Base-by-base conservation (phyloP, 257 asterid genomes). In the Gentiana straminea region DNA sequence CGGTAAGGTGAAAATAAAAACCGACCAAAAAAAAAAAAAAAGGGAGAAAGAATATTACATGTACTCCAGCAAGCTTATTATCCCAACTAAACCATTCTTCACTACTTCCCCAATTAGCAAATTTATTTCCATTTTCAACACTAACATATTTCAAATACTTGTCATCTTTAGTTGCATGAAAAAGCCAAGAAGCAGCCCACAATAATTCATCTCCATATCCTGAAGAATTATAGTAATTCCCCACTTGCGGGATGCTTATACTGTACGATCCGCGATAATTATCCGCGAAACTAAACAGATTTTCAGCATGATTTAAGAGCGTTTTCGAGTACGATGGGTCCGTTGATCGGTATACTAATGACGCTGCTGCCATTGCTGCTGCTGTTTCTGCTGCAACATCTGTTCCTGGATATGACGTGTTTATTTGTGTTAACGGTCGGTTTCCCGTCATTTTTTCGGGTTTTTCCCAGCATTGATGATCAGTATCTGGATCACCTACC, bases 171-270 rank as follows among this genome's bases (percentile, higher is more conserved):
- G 85, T 77, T 0, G 90, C 94, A 55, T 77, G 81, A 49, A 79
- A 81, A 35, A 84, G 87, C 94, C 94, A 84, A 33, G 89, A 59
- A 4, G 94, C 83, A 0, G 86, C 90, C 94, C 90, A 84, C 75
- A 84, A 59, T 69, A 84, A 85, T 33, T 84, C 94, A 59, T 84
- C 90, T 0, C 77, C 83, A 32, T 75, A 84, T 13, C 85, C 85
- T 34, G 81, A 64, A 4, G 94, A 84, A 58, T 81, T 79, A 54
- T 84, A 84, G 35, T 59, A 79, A 0, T 50, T 37, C 72, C 77
- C 83, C 54, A 77, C 76, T 37, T 52, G 65, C 3, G 86, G 84
- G 13, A 79, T 62, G 49, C 82, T 81, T 4, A 47, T 55, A 58
- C 83, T 77, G 65, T 84, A 84, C 4, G 60, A 65, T 8, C 79